phyloP scores from a whole-genome alignment of 1,139 yeast genomes.

The Yarrowia galli region DNA sequence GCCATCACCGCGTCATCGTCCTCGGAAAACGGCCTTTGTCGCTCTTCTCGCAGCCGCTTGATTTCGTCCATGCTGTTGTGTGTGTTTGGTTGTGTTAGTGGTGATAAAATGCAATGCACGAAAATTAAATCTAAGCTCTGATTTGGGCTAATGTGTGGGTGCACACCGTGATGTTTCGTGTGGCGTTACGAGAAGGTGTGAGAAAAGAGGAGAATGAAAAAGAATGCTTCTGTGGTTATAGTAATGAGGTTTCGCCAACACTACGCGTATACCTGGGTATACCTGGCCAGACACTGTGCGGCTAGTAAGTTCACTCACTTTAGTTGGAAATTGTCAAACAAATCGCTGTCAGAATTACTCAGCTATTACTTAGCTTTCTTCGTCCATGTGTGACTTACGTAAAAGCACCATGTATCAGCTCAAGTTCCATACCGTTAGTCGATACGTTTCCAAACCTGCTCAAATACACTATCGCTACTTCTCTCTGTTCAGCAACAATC shows the following conservation, averaged over 20 bases:
- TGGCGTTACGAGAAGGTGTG: not conserved
- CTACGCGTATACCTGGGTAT: not conserved
- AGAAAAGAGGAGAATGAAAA: no score
- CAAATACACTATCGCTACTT: no score
- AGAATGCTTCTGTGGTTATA: not conserved
- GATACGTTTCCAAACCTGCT: no score
- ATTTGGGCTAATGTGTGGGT: not conserved
- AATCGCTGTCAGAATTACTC: no score
- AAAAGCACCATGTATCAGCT: no score
- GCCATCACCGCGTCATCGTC: slow-evolving; percentile 38
- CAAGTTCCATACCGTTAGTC: no score
- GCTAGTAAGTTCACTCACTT: not conserved
- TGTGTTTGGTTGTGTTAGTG: not conserved
- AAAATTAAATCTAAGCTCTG: not conserved
- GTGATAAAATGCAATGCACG: slow-evolving; percentile 17
- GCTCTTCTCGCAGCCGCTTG: slow-evolving; percentile 20
- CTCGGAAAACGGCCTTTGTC: slow-evolving; percentile 22
- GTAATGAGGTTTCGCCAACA: not conserved
- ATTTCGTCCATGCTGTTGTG: slow-evolving; percentile 34
- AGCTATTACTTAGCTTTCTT: no score
- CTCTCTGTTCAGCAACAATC: no score
- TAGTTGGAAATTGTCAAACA: not conserved
- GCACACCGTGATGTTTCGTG: not conserved
- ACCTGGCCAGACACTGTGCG: no score
- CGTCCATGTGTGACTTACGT: no score